Conservation (phyloP, 2,329 filamentous ascomycete genomes). For the Fusarium sp. region DNA sequence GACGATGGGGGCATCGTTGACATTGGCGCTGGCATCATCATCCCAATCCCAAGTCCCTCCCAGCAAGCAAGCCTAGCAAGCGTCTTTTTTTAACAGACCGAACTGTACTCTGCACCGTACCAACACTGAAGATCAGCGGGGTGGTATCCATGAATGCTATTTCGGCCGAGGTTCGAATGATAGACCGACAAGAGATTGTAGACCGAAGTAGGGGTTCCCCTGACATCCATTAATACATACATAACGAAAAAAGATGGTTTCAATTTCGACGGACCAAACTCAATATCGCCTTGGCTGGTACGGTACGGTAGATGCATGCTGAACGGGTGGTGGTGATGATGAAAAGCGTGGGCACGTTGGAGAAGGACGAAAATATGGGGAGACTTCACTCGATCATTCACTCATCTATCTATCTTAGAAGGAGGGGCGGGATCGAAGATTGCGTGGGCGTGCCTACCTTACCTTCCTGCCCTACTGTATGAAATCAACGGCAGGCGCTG, state of each 20-base stretch:
- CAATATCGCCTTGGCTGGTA: slow-evolving; percentile 3
- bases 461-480: slow-evolving; percentile 8
- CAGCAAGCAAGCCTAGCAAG: slow-evolving; percentile 20
- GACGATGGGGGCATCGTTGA: slow-evolving; percentile 42
- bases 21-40: slow-evolving; percentile 37
- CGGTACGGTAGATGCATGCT: background rate
- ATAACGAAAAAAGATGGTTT: slow-evolving; percentile 2
- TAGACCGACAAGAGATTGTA: slow-evolving; percentile 6
- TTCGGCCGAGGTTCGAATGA: slow-evolving; percentile 43
- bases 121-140: slow-evolving; percentile 45
- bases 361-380: slow-evolving; percentile 40
- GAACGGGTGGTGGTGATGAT: slow-evolving; percentile 8
- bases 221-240: slow-evolving; percentile 15
- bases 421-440: slow-evolving; percentile 43
- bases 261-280: slow-evolving; percentile 2
- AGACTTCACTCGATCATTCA: slow-evolving; percentile 23
- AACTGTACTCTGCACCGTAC: slow-evolving; percentile 15
- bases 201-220: slow-evolving; percentile 24
- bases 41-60: slow-evolving; percentile 26
- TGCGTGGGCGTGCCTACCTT: slow-evolving; percentile 21
- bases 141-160: slow-evolving; percentile 28
- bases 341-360: slow-evolving; percentile 38
- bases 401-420: slow-evolving; percentile 14
- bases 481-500: slow-evolving; percentile 22
- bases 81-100: slow-evolving; percentile 18